Conservation (phyloP, 768 basidiomycete species). For the Gyrodon lividus region DNA sequence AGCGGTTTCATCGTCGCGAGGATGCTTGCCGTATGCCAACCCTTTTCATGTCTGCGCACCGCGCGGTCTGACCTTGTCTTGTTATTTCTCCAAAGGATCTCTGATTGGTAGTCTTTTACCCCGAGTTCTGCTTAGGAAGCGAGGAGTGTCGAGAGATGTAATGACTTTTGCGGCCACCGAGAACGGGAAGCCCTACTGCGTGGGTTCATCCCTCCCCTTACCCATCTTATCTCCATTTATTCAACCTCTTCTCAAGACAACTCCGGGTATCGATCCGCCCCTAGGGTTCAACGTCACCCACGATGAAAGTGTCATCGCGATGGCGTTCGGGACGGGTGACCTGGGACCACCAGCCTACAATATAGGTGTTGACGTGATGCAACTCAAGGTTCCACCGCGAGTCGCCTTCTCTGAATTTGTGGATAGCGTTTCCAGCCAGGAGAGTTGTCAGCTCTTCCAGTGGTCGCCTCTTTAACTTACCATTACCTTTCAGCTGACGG, state of each 20-base stretch:
- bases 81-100: slow-evolving; percentile 47
- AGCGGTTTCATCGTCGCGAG: slow-evolving; percentile 65
- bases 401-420: slow-evolving; percentile 61
- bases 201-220: slow-evolving; percentile 33
- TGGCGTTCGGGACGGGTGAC: slow-evolving; percentile 50
- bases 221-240: slow-evolving; percentile 1
- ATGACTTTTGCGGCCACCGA: slow-evolving; percentile 58
- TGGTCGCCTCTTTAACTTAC: slow-evolving; percentile 8
- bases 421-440: slow-evolving; percentile 64
- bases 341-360: slow-evolving; percentile 55
- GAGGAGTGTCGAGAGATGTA: slow-evolving; percentile 45
- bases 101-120: slow-evolving; percentile 76
- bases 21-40: slow-evolving; percentile 68
- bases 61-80: slow-evolving; percentile 1
- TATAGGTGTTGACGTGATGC: slow-evolving; percentile 84
- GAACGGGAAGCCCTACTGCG: slow-evolving; percentile 77
- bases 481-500: slow-evolving; percentile 37
- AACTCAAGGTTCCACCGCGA: slow-evolving; percentile 58
- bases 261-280: slow-evolving; percentile 45
- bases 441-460: slow-evolving; percentile 20
- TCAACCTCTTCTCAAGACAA: slow-evolving; percentile 36
- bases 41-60: background rate
- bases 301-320: slow-evolving; percentile 69
- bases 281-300: slow-evolving; percentile 83
- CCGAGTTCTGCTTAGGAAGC: slow-evolving; percentile 58